A percentile compares a stretch with the other conserved stretches of the same genome.
phyloP scores from a whole-genome alignment of 345 rosid species.

The Nasturtium officinale region DNA sequence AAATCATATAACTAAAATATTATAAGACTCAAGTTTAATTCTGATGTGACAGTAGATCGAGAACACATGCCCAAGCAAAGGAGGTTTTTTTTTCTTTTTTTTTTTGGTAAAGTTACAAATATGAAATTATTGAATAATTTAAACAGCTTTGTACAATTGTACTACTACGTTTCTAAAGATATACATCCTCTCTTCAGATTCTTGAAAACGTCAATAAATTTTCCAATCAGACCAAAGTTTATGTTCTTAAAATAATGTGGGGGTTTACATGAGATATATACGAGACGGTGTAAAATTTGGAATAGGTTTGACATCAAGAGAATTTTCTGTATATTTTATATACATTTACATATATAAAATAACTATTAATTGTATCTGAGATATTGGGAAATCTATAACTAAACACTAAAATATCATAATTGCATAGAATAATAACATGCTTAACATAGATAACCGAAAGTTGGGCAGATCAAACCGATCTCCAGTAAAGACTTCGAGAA shows the following conservation, averaged over 20 bases:
- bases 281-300: neutral
- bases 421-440: no score
- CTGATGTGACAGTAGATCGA: neutral
- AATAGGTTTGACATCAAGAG: no score
- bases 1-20: no score
- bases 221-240: neutral
- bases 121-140: neutral
- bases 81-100: no score
- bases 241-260: neutral
- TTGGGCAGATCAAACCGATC: no score
- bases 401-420: no score
- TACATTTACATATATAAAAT: no score
- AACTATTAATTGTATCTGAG: no score
- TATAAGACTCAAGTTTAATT: neutral
- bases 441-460: no score
- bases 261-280: neutral
- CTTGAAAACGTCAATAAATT: neutral
- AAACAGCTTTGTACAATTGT: constrained; percentile 1
- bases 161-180: neutral
- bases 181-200: constrained; percentile 4
- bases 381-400: no score
- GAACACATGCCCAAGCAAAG: constrained; percentile 15
- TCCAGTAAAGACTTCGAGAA: no score
- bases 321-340: no score
- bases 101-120: neutral